These are phyloP conservation scores for Rhodotorula sp. DNA, from an alignment of 1,284 basidiomycete species.

Conservation along the genomic window DNA sequence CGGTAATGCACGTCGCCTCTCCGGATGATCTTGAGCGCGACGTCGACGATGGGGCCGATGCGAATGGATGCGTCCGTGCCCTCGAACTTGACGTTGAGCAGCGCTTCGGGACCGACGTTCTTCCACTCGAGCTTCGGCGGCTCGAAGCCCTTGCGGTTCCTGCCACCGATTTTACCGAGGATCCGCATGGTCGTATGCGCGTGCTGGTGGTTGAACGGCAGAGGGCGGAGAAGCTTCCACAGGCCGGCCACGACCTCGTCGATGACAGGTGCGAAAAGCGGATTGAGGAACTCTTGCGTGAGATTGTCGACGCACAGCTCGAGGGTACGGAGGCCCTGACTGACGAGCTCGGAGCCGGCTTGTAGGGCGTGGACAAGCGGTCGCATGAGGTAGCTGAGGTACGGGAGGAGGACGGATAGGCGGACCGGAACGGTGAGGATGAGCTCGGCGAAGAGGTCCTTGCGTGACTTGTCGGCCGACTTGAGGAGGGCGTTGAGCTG, in stretches of 20 bases:
- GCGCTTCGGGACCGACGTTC: conserved; percentile 66
- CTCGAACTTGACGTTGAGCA: conserved; percentile 70
- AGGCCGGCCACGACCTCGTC: conserved; percentile 93
- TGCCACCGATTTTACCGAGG: conserved; percentile 91
- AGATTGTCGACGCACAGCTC: conserved; percentile 99
- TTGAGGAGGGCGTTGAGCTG: conserved; percentile 87
- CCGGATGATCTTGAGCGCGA: conserved; percentile 68
- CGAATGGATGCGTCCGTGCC: conserved; percentile 64
- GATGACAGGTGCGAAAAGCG: conserved; percentile 87
- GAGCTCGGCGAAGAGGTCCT: conserved; percentile 93
- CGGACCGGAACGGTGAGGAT: conserved; percentile 96
- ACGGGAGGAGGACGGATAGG: conserved; percentile 91
- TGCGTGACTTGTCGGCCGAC: conserved; percentile 59
- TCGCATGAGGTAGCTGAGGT: conserved; percentile 94
- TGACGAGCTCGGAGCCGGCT: conserved; percentile 83
- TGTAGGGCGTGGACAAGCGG: conserved; percentile 89
- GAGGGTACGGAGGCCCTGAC: conserved; percentile 92
- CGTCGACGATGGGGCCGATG: conserved; percentile 66
- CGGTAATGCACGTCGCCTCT: conserved; percentile 65
- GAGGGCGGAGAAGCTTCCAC: conserved; percentile 83
- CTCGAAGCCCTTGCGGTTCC: conserved; percentile 83
- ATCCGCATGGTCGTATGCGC: conserved; percentile 96
- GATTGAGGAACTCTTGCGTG: conserved; percentile 96
- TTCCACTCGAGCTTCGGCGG: conserved; percentile 75
- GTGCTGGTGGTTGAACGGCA: conserved; percentile 86